Evolutionary conservation across 2,329 filamentous ascomycete species (phyloP).

Genomic region (Aspergillus proliferans): DNA sequence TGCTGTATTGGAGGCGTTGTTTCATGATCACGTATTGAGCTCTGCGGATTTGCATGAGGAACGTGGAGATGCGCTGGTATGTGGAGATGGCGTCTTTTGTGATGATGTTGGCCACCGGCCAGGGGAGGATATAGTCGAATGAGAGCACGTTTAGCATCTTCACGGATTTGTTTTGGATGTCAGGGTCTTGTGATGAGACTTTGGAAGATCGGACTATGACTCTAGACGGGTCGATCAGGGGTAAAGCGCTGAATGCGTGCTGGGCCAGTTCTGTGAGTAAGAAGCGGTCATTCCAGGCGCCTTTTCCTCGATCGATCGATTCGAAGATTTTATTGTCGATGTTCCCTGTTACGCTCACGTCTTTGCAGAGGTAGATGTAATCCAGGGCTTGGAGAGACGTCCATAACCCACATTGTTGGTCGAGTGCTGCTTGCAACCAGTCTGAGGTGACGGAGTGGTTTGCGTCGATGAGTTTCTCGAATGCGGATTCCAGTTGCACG

Average conservation of each 20-base stretch:
- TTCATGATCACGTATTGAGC: conserved; percentile 62
- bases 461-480: conserved; percentile 69
- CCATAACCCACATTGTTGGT: conserved; percentile 62
- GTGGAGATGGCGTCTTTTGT: conserved; percentile 55
- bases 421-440: conserved; percentile 60
- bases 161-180: conserved; percentile 51
- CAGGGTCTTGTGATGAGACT: conserved; percentile 37
- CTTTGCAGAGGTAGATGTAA: conserved; percentile 67
- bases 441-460: conserved; percentile 66
- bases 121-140: conserved; percentile 61
- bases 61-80: conserved; percentile 68
- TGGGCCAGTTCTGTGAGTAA: conserved; percentile 71
- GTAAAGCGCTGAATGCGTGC: conserved; percentile 56
- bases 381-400: conserved; percentile 61
- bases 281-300: conserved; percentile 73
- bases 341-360: conserved; percentile 61
- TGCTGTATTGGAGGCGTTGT: conserved; percentile 30
- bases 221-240: conserved; percentile 53
- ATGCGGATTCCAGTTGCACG: conserved; percentile 64
- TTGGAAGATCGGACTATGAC: conserved; percentile 53
- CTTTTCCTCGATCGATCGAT: conserved; percentile 58
- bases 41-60: conserved; percentile 71
- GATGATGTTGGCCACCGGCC: conserved; percentile 65
- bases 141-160: conserved; percentile 57
- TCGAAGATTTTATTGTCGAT: conserved; percentile 68